A percentile compares a stretch with the other conserved stretches of the same genome.
phyloP scores from a whole-genome alignment of 306 rosid species.

The Castanopsis chinensis region DNA sequence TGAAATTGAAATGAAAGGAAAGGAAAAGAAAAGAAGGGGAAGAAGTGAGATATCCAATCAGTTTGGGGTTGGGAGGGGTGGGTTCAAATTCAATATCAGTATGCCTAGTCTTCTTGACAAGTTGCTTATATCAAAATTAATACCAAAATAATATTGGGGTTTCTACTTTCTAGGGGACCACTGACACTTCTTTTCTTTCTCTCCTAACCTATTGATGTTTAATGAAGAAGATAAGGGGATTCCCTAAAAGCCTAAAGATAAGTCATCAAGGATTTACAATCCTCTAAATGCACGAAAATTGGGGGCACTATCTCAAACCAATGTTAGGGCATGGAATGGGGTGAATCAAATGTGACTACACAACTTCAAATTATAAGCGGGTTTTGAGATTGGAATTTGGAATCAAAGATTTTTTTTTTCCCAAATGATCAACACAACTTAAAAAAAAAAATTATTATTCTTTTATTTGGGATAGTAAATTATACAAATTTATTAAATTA shows the following conservation, averaged over 20 bases:
- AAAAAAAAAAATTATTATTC: no score
- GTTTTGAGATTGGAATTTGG: no score
- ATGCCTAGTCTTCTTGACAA: conserved; percentile 37
- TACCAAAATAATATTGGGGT: conserved; percentile 34
- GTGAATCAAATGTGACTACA: no score
- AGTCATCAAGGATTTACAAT: background rate
- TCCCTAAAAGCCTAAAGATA: conserved; percentile 17
- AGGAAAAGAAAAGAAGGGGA: background rate
- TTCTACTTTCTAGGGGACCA: conserved; percentile 37
- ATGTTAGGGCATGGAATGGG: no score
- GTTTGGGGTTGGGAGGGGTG: conserved; percentile 7
- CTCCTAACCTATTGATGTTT: conserved; percentile 6
- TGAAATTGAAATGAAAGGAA: conserved; percentile 12
- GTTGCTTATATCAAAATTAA: conserved; percentile 39
- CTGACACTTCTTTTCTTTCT: conserved; percentile 25
- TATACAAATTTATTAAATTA: no score
- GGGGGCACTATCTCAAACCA: no score
- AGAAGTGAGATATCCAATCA: background rate
- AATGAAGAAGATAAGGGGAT: conserved; percentile 30
- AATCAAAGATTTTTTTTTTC: no score
- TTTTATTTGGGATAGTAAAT: no score
- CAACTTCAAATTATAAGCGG: no score
- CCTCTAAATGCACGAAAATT: background rate
- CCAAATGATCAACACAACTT: no score
- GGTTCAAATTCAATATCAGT: background rate